These are phyloP conservation scores for Saksenaea oblongispora DNA, from an alignment of 371 early-diverging fungal species.

Conservation along the genomic window DNA sequence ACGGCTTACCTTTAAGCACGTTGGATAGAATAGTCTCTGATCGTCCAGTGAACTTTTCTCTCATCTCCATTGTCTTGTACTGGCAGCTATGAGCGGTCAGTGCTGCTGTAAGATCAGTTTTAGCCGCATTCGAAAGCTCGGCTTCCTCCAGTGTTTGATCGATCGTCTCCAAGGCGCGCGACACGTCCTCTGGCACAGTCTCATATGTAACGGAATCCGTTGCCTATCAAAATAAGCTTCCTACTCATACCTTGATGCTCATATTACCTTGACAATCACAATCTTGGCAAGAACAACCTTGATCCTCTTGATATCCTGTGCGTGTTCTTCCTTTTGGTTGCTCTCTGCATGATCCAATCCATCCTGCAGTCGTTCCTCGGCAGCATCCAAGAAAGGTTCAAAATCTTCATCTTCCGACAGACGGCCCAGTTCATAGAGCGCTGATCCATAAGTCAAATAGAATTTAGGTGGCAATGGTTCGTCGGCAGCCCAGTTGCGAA, in stretches of 20 bases:
- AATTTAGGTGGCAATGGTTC: conserved; percentile 45
- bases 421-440: conserved; percentile 55
- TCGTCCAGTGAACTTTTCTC: conserved; percentile 34
- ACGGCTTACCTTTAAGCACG: conserved; percentile 26
- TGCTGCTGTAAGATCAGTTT: conserved; percentile 34
- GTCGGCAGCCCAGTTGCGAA: conserved; percentile 49
- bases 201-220: conserved; percentile 31
- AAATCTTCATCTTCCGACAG: conserved; percentile 47
- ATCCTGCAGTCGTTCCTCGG: conserved; percentile 43
- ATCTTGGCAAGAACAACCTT: conserved; percentile 38
- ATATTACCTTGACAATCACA: conserved; percentile 41
- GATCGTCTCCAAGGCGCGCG: conserved; percentile 24
- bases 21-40: conserved; percentile 29
- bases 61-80: conserved; percentile 19
- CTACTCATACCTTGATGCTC: neutral
- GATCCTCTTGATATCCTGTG: conserved; percentile 23
- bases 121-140: neutral
- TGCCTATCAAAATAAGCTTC: neutral
- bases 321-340: conserved; percentile 13
- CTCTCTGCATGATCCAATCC: conserved; percentile 25
- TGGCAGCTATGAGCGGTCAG: conserved; percentile 37
- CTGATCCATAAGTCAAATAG: conserved; percentile 59
- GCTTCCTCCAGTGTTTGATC: conserved; percentile 11
- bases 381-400: conserved; percentile 44
- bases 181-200: conserved; percentile 28